Base-by-base conservation (phyloP, 108 stramenopile species). In the Discostella pseudostelligera region DNA sequence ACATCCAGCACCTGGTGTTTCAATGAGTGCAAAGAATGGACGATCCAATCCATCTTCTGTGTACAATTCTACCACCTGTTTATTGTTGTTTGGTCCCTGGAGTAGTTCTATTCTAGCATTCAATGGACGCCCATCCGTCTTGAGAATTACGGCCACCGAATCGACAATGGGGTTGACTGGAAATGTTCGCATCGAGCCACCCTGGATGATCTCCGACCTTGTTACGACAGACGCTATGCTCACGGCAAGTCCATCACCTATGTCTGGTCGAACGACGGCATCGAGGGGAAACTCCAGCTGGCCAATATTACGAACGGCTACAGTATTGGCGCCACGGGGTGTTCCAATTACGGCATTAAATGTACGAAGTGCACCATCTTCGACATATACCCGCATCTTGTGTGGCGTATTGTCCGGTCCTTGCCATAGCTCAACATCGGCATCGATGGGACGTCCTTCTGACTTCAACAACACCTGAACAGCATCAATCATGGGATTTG, bases 1-100 rank as follows among this genome's bases (percentile, higher is more conserved):
- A 40, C 85, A 87, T 49, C 87, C 90, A 66, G 58, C 75, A 61
- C 85, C 87, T 1, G 87, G 90, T 1, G 85, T 87, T 61, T 92
- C 87, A 51, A 92, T 71, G 44, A 72, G 65, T n/a, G 82, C 78
- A 57, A 83, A 92, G 79, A 88, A 88, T 36, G 90, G 90, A 46
- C 85, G 85, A 32, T 92, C 86, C 71, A 85, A 58, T 59, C 90
- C 90, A 62, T 88, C 87, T 70, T 88, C 85, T 54, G 85, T 87
- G 84, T 87, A 92, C 32, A 92, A 58, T 73, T 88, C 87, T 61
- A 88, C 82, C 35, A 88, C 84, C 70, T 92, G 90, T 81, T 92
- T 92, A 86, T 82, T 88, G 72, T 92, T 88, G 76, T 92, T 92
- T 39, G 90, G 90, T 42, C 90, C 90, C 69, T 87, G 87, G 65